A percentile compares a stretch with the other conserved stretches of the same genome.
These are phyloP conservation scores for Fusarium oligoseptatum DNA, from an alignment of 2,329 filamentous ascomycete genomes.

Conservation along the genomic window DNA sequence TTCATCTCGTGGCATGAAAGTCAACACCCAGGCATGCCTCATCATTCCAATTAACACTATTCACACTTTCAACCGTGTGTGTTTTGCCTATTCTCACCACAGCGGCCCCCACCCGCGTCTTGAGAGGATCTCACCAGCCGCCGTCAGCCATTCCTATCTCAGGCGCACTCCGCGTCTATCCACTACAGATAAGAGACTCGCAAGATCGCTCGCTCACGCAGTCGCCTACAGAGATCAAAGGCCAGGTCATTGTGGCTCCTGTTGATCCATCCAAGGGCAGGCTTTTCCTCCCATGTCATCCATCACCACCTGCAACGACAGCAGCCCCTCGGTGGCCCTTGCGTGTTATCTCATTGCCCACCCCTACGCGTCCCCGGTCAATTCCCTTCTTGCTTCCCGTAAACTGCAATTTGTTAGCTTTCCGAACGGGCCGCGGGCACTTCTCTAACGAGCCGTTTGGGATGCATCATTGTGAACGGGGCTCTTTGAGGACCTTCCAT, in stretches of 20 bases:
- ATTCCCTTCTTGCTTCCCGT: not conserved
- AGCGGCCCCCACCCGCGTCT: slow-evolving; percentile 22
- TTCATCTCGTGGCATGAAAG: not conserved
- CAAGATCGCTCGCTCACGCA: not conserved
- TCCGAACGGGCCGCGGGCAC: slow-evolving; percentile 7
- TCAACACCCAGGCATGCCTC: slow-evolving; percentile 26
- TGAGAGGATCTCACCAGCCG: not conserved
- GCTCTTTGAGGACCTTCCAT: slow-evolving; percentile 1
- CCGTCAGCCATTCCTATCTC: slow-evolving; percentile 3
- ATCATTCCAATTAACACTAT: slow-evolving; percentile 11
- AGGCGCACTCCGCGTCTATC: not conserved
- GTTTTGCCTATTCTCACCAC: slow-evolving; percentile 10
- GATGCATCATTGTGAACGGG: not conserved
- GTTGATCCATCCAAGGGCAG: not conserved
- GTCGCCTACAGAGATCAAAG: slow-evolving; percentile 5
- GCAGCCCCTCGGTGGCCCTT: slow-evolving; percentile 1
- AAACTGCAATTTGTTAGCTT: not conserved
- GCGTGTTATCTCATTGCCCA: not conserved
- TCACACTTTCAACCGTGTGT: slow-evolving; percentile 19
- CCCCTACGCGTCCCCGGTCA: not conserved
- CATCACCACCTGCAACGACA: slow-evolving; percentile 5
- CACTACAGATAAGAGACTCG: slow-evolving; percentile 9
- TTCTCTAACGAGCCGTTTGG: slow-evolving; percentile 1
- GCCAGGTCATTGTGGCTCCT: slow-evolving; percentile 7
- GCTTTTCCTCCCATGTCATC: slow-evolving; percentile 1